Base-by-base conservation (phyloP, 257 asterid genomes). In the Nicotiana sylvestris region DNA sequence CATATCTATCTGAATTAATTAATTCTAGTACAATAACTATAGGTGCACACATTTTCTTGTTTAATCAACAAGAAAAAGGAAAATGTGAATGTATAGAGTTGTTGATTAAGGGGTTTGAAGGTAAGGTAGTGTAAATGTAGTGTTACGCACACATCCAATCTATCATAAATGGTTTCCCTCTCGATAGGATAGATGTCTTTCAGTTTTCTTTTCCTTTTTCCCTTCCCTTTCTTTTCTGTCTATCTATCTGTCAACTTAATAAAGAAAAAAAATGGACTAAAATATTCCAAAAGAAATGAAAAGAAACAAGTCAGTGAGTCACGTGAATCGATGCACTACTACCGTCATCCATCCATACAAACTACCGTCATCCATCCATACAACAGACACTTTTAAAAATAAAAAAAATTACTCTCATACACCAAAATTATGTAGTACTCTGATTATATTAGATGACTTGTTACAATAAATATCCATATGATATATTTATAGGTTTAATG, bases 171-270 rank as follows among this genome's bases (percentile, higher is more conserved):
- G 30, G 85, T 67, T 60, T 81, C 77, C 80, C 37, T 79, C 57
- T 79, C 57, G 89, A 86, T 62, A 66, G 69, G 90, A 87, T 83
- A 66, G 83, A 86, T 81, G 92, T 85, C 88, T 87, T 84, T 82
- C 87, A 79, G 33, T 58, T 82, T 66, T 82, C 84, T 66, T 77
- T 81, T 58, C 82, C 78, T 69, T 82, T 65, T 35, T 53, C 80
- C 11, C 30, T 69, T 78, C 16, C 32, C 33, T 81, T 51, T 85
- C 85, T 30, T 85, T 78, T 58, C 84, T 70, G 32, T 85, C 83
- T 74, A 81, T 76, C 82, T 65, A 64, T 33, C 55, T 56, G 60
- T 61, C 58, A 61, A 79, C 58, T 58, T 21, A 25, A 21, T 37
- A 68, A 60, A 13, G 17, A 72, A 61, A 30, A 10, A 15, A 35